Percentiles rank a stretch among this genome's conserved stretches.
Conservation (phyloP, 2,329 filamentous ascomycete genomes). For the Sarocladium kiliense region DNA sequence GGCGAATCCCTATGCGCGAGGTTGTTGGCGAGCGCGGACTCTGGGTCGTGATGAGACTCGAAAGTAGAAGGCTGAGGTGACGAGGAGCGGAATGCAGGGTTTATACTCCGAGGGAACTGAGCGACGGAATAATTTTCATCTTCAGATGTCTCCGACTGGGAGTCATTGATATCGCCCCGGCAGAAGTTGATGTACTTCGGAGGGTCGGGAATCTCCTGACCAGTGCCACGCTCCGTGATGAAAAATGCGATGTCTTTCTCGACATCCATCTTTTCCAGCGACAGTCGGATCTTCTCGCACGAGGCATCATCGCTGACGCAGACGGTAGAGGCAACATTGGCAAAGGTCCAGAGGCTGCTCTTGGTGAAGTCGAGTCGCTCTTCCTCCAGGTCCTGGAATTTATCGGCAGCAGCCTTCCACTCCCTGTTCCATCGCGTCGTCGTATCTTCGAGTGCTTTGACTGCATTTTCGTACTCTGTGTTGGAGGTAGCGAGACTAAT, state of each 20-base stretch:
- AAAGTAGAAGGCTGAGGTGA: conserved; percentile 92
- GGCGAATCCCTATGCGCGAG: conserved; percentile 53
- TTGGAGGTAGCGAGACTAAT: conserved; percentile 89
- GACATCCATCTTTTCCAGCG: conserved; percentile 91
- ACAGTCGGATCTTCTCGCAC: conserved; percentile 92
- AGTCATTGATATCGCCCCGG: conserved; percentile 78
- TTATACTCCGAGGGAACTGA: conserved; percentile 91
- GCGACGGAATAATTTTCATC: conserved; percentile 91
- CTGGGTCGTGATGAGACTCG: conserved; percentile 85
- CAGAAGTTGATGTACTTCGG: conserved; percentile 99
- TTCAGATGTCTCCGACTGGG: conserved; percentile 75
- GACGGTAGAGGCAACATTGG: conserved; percentile 93
- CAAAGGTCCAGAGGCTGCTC: conserved; percentile 96
- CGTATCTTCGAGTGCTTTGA: conserved; percentile 91
- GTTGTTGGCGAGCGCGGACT: conserved; percentile 66
- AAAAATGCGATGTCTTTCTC: conserved; percentile 89
- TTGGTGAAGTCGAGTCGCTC: conserved; percentile 96
- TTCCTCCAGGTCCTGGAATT: conserved; percentile 98
- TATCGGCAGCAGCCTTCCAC: conserved; percentile 97
- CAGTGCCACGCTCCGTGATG: conserved; percentile 84
- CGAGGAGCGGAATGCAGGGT: conserved; percentile 90
- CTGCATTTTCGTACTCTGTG: conserved; percentile 85
- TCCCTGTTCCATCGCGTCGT: conserved; percentile 95
- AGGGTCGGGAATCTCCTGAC: conserved; percentile 94
- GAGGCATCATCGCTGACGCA: conserved; percentile 96